A percentile compares a stretch with the other conserved stretches of the same genome.
Conservation (phyloP, 768 basidiomycete species). For the Macrocybe gigantea region DNA sequence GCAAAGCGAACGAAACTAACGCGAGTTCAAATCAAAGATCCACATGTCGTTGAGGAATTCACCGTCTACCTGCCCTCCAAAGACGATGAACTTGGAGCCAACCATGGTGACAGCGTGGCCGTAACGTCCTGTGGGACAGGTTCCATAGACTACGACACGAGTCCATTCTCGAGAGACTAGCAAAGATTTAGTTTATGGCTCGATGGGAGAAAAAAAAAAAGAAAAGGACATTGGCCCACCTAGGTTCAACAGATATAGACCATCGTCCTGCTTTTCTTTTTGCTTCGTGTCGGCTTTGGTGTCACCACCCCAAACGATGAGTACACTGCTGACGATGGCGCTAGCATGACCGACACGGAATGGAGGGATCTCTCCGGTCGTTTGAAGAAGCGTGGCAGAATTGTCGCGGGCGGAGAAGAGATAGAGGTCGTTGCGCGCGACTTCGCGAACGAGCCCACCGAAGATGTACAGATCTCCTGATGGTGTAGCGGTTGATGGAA, state of each 20-base stretch:
- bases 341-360: constrained; percentile 95
- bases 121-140: constrained; percentile 83
- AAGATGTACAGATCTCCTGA: constrained; percentile 93
- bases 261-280: constrained; percentile 85
- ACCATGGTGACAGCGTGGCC: constrained; percentile 94
- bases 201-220: not conserved
- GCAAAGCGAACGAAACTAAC: constrained; percentile 41
- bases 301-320: constrained; percentile 98
- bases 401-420: constrained; percentile 78
- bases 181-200: constrained; percentile 2
- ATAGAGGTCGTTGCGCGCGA: constrained; percentile 89
- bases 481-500: constrained; percentile 72
- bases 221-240: constrained; percentile 43
- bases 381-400: constrained; percentile 78
- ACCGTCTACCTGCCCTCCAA: constrained; percentile 95
- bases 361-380: constrained; percentile 81
- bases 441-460: constrained; percentile 91
- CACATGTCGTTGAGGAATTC: constrained; percentile 93
- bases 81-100: constrained; percentile 88
- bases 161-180: constrained; percentile 95
- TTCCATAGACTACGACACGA: constrained; percentile 68
- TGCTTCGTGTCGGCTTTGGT: constrained; percentile 73
- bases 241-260: constrained; percentile 88
- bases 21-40: constrained; percentile 91
- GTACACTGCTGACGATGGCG: constrained; percentile 90